Conservation (phyloP, 805 yeast genomes). For the Monosporozyma aerobia region DNA sequence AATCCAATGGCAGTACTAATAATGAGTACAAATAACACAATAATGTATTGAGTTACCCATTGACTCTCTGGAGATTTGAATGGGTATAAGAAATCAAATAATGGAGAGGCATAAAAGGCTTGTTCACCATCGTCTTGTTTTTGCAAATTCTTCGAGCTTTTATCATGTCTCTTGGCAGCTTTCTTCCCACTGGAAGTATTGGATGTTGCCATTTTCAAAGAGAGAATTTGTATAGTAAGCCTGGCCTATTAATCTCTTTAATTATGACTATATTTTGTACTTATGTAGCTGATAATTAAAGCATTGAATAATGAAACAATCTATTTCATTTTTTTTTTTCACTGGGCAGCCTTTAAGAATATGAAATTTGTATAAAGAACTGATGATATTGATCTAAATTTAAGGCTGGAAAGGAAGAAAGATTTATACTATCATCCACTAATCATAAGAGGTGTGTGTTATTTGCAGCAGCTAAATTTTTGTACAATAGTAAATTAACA, state of each 20-base stretch:
- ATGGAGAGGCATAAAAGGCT: conserved; percentile 50
- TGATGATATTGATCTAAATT: background rate
- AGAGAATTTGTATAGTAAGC: background rate
- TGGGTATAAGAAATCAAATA: conserved; percentile 67
- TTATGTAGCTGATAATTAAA: background rate
- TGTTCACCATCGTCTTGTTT: conserved; percentile 9
- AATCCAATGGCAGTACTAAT: conserved; percentile 79
- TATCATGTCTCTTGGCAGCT: background rate
- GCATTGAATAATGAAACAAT: background rate
- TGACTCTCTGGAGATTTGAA: conserved; percentile 77
- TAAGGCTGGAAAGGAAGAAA: background rate
- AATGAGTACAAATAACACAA: conserved; percentile 62
- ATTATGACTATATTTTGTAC: background rate
- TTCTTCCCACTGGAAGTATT: background rate
- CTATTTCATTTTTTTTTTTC: background rate
- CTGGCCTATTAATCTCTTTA: background rate
- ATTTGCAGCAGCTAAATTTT: too few species aligned
- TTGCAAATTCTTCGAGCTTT: background rate
- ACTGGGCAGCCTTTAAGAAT: background rate
- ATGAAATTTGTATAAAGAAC: background rate
- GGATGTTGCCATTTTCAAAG: background rate
- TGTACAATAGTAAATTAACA: background rate
- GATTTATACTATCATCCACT: background rate
- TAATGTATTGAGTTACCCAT: conserved; percentile 81
- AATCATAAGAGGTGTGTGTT: background rate